A percentile compares a stretch with the other conserved stretches of the same genome.
These are phyloP conservation scores for Stagonosporopsis cucurbitacearum DNA, from an alignment of 2,329 filamentous ascomycete species.

Conservation along the genomic window DNA sequence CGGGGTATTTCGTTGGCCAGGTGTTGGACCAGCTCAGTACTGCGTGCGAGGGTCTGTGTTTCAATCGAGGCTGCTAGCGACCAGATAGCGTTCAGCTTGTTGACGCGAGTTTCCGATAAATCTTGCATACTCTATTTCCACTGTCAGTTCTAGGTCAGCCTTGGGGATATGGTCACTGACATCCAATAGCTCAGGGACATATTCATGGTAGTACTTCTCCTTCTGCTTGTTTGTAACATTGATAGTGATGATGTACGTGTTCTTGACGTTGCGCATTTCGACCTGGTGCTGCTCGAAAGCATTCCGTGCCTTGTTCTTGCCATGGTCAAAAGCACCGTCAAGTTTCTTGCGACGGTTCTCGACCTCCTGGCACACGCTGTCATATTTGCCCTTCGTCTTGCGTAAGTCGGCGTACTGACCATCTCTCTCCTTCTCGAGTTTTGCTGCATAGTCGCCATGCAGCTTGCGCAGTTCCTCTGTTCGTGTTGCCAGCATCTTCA, in stretches of 20 bases:
- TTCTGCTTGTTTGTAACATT: constrained; percentile 98
- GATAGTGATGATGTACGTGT: constrained; percentile 95
- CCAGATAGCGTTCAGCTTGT: constrained; percentile 87
- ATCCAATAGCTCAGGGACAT: constrained; percentile 91
- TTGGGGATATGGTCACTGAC: constrained; percentile 54
- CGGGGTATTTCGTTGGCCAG: constrained; percentile 81
- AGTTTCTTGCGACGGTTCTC: constrained; percentile 94
- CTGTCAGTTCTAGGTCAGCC: constrained; percentile 7
- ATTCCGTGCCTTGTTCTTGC: constrained; percentile 86
- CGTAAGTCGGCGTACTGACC: constrained; percentile 81
- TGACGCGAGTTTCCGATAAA: constrained; percentile 84
- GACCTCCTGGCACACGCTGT: constrained; percentile 90
- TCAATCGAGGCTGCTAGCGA: constrained; percentile 80
- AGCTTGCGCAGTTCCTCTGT: constrained; percentile 94
- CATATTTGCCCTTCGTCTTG: constrained; percentile 93
- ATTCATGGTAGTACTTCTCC: constrained; percentile 96
- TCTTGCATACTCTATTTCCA: constrained; percentile 75
- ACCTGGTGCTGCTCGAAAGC: constrained; percentile 89
- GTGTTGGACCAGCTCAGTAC: constrained; percentile 73
- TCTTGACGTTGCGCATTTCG: constrained; percentile 98
- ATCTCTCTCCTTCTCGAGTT: constrained; percentile 89
- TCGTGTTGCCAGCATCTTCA: constrained; percentile 74
- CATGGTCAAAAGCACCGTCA: constrained; percentile 85
- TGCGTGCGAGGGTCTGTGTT: constrained; percentile 75
- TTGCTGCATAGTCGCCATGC: constrained; percentile 85